A percentile compares a stretch with the other conserved stretches of the same genome.
These are phyloP conservation scores for Hypomontagnella submonticulosa DNA, from an alignment of 495 filamentous ascomycete genomes.

Conservation along the genomic window DNA sequence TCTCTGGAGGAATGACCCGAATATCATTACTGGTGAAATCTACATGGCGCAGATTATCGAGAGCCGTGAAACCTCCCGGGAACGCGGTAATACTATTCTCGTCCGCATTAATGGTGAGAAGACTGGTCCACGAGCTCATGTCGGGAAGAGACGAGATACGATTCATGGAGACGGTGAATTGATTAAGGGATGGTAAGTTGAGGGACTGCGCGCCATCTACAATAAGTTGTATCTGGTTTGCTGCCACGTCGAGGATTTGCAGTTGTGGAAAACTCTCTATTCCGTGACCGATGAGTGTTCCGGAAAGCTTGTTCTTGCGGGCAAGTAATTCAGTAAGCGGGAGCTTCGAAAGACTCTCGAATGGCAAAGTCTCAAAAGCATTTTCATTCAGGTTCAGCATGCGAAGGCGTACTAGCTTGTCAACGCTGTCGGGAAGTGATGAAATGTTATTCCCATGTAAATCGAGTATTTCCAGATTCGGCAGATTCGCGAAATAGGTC, in stretches of 20 bases:
- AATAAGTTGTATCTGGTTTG: slow-evolving; percentile 68
- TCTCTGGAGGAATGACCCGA: slow-evolving; percentile 74
- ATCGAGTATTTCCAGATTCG: slow-evolving; percentile 80
- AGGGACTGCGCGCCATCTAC: slow-evolving; percentile 34
- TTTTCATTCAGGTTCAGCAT: slow-evolving; percentile 84
- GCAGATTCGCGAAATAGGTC: slow-evolving; percentile 65
- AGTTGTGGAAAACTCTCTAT: slow-evolving; percentile 69
- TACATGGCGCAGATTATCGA: slow-evolving; percentile 74
- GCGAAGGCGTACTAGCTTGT: slow-evolving; percentile 71
- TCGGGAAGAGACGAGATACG: slow-evolving; percentile 76
- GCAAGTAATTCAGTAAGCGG: slow-evolving; percentile 78
- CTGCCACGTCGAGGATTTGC: slow-evolving; percentile 78
- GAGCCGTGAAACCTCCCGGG: slow-evolving; percentile 75
- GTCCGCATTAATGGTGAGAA: slow-evolving; percentile 78
- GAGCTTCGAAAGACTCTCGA: slow-evolving; percentile 70
- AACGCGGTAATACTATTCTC: slow-evolving; percentile 81
- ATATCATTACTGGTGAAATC: slow-evolving; percentile 89
- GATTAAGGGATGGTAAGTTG: slow-evolving; percentile 74
- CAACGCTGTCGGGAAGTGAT: slow-evolving; percentile 75
- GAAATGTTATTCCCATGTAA: slow-evolving; percentile 83
- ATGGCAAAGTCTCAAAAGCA: slow-evolving; percentile 72
- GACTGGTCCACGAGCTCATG: slow-evolving; percentile 73
- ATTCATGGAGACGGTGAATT: slow-evolving; percentile 79
- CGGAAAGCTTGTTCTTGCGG: slow-evolving; percentile 81
- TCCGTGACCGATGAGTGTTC: slow-evolving; percentile 71